phyloP scores from a whole-genome alignment of 768 basidiomycete species.

The Podaxis sp. region DNA sequence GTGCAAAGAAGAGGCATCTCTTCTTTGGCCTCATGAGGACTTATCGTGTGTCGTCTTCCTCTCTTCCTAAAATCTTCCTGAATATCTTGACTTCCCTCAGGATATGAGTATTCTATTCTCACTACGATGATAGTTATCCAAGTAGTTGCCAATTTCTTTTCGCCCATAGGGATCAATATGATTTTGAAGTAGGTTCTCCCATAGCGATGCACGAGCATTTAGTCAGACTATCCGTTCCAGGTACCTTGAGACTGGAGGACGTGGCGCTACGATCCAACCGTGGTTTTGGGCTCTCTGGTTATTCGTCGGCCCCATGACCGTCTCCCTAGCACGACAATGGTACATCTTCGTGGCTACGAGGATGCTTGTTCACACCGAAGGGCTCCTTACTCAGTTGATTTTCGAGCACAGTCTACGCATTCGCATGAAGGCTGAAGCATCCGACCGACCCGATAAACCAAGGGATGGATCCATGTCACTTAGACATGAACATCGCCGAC shows the following conservation, averaged over 20 bases:
- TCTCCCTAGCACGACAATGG: conserved; percentile 25
- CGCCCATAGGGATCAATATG: conserved; percentile 41
- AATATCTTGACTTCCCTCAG: conserved; percentile 14
- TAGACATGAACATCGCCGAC: background rate
- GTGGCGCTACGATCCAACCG: conserved; percentile 13
- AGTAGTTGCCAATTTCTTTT: conserved; percentile 28
- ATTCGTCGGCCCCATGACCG: conserved; percentile 8
- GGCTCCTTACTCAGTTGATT: conserved; percentile 36
- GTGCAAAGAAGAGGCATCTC: conserved; percentile 40
- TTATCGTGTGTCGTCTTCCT: conserved; percentile 25
- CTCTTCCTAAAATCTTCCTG: background rate
- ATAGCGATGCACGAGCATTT: background rate
- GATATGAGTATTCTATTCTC: conserved; percentile 31
- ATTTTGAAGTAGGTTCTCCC: conserved; percentile 31
- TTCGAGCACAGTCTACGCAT: conserved; percentile 52
- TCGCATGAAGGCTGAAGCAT: conserved; percentile 48
- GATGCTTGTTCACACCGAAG: conserved; percentile 45
- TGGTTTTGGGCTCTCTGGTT: conserved; percentile 19
- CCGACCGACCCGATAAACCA: background rate
- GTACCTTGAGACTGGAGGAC: conserved; percentile 22
- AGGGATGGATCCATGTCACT: background rate
- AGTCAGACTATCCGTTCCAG: conserved; percentile 11
- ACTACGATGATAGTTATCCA: conserved; percentile 26
- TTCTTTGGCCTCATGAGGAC: conserved; percentile 43
- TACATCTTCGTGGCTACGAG: conserved; percentile 43